Evolutionary conservation across 176 grass and related monocot species (phyloP).

Genomic region (Ensete glaucum): DNA sequence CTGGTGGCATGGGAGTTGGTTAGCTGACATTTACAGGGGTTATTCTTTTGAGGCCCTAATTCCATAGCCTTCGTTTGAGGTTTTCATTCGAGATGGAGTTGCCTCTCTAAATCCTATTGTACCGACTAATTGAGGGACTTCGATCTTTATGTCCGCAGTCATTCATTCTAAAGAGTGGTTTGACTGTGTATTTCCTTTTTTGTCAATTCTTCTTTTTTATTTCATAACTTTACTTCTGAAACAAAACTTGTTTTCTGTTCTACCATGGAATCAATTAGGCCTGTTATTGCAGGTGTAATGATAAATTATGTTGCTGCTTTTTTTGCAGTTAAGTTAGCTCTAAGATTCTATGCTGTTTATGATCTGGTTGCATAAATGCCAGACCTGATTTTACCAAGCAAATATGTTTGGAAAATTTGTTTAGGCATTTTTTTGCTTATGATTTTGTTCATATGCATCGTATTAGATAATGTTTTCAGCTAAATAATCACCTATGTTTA

Average conservation of each 20-base stretch:
- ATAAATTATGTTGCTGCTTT: not conserved
- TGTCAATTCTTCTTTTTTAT: not conserved
- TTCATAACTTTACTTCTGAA: not conserved
- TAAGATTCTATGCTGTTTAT: not conserved
- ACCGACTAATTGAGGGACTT: too few species aligned
- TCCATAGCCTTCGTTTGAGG: not conserved
- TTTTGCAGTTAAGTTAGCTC: not conserved
- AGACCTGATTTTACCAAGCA: not conserved
- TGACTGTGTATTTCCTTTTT: not conserved
- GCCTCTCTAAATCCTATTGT: too few species aligned
- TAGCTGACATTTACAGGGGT: not conserved
- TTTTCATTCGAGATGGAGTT: not conserved
- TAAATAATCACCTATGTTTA: not conserved
- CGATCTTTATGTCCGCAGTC: not conserved
- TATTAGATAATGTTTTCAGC: not conserved
- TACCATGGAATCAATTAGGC: too few species aligned
- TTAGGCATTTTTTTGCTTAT: not conserved
- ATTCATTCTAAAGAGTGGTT: not conserved
- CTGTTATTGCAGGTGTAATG: not conserved
- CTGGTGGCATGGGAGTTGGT: not conserved
- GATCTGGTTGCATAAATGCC: not conserved
- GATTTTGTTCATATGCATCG: not conserved
- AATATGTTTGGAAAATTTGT: not conserved
- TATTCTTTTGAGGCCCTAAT: not conserved
- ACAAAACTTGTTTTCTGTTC: not conserved